Evolutionary conservation across 257 asterid genomes (phyloP).

Genomic region (Haberlea rhodopensis): DNA sequence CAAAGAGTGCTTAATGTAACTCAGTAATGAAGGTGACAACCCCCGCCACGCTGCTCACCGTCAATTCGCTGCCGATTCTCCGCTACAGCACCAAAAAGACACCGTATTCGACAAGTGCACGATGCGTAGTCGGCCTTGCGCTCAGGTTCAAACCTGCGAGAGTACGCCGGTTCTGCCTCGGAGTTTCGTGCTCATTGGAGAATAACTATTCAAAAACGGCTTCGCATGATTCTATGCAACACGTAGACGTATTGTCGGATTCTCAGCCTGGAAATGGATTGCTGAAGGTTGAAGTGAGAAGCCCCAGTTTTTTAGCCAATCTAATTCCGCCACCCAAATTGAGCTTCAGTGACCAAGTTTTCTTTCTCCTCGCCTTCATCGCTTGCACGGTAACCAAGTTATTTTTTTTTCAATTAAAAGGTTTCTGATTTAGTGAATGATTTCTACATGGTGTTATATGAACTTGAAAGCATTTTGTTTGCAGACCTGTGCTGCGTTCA

Average conservation of each 20-base stretch:
- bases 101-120: slow-evolving; percentile 3
- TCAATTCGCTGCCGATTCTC: slow-evolving; percentile 24
- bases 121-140: slow-evolving; percentile 18
- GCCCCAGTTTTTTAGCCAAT: slow-evolving; percentile 38
- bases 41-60: slow-evolving; percentile 31
- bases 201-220: slow-evolving; percentile 25
- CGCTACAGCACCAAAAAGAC: slow-evolving; percentile 14
- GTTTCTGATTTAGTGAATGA: neutral
- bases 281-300: slow-evolving; percentile 48
- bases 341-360: slow-evolving; percentile 64
- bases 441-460: neutral
- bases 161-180: slow-evolving; percentile 25
- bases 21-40: slow-evolving; percentile 25
- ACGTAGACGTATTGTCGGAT: slow-evolving; percentile 27
- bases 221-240: slow-evolving; percentile 23
- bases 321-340: slow-evolving; percentile 40
- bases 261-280: slow-evolving; percentile 31
- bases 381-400: slow-evolving; percentile 62
- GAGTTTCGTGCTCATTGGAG: slow-evolving; percentile 25
- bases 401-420: neutral
- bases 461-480: slow-evolving; percentile 18
- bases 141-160: slow-evolving; percentile 29
- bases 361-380: slow-evolving; percentile 62
- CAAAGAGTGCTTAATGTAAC: neutral
- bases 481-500: slow-evolving; percentile 67